Conservation (phyloP, 495 filamentous ascomycete species). For the Penicillium malachiteum region DNA sequence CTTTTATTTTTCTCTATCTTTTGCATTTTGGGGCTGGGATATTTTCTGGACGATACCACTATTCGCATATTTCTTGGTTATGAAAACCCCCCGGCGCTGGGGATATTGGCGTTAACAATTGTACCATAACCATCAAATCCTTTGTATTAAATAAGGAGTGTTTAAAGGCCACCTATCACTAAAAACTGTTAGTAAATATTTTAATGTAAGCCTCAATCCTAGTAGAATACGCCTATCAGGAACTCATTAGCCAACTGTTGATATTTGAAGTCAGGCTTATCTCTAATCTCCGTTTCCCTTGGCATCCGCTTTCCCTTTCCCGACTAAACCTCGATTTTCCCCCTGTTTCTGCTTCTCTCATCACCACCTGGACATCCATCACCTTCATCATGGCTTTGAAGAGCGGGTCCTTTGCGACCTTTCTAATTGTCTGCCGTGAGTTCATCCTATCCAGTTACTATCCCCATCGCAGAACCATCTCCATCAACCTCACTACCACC, state of each 20-base stretch:
- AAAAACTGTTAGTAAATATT: too few species aligned
- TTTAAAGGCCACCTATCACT: not conserved
- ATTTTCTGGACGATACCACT: conserved; percentile 32
- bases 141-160: not conserved
- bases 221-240: not conserved
- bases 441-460: conserved; percentile 11
- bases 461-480: conserved; percentile 3
- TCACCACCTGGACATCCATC: conserved; percentile 6
- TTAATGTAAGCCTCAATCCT: not conserved
- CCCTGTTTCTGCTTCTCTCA: conserved; percentile 14
- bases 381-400: conserved; percentile 37
- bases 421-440: conserved; percentile 92
- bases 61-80: conserved; percentile 25
- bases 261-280: conserved; percentile 11
- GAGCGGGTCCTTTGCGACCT: conserved; percentile 76
- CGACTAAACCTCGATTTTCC: conserved; percentile 15
- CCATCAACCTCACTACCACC: conserved; percentile 5
- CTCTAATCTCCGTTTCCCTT: conserved; percentile 15
- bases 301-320: conserved; percentile 26
- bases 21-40: conserved; percentile 27
- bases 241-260: not conserved
- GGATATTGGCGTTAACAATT: conserved; percentile 1
- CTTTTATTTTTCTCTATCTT: not conserved
- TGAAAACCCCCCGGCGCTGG: conserved; percentile 2
- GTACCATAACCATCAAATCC: conserved; percentile 11